Percentiles rank a stretch among this genome's conserved stretches.
phyloP scores from a whole-genome alignment of 495 filamentous ascomycete genomes.

The Annulohypoxylon stygium region DNA sequence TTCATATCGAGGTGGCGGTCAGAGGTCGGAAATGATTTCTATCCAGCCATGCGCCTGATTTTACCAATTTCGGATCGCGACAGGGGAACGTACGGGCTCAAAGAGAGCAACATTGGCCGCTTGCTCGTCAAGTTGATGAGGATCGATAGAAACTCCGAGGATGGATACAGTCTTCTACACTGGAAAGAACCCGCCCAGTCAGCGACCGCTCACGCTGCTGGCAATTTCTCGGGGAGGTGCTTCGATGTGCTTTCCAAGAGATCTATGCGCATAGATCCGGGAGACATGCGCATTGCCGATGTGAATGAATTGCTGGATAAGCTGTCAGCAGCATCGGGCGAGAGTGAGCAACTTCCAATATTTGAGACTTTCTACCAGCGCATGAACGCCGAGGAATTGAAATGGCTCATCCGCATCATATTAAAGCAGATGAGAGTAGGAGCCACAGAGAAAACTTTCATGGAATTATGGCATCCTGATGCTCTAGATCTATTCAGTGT shows the following conservation, averaged over 20 bases:
- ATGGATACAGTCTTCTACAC: slow-evolving; percentile 85
- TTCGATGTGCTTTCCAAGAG: slow-evolving; percentile 88
- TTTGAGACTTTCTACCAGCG: slow-evolving; percentile 84
- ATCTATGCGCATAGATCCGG: slow-evolving; percentile 78
- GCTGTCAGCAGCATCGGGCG: slow-evolving; percentile 79
- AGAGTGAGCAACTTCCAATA: slow-evolving; percentile 84
- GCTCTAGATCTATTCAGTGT: slow-evolving; percentile 91
- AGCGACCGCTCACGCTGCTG: slow-evolving; percentile 73
- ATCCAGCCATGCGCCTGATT: slow-evolving; percentile 92
- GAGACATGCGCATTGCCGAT: slow-evolving; percentile 84
- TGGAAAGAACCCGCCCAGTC: slow-evolving; percentile 90
- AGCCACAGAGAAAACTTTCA: slow-evolving; percentile 91
- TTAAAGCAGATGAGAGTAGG: slow-evolving; percentile 98
- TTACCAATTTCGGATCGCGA: slow-evolving; percentile 95
- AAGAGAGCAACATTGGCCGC: slow-evolving; percentile 91
- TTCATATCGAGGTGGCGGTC: slow-evolving; percentile 91
- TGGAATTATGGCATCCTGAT: slow-evolving; percentile 94
- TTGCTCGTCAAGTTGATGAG: slow-evolving; percentile 91
- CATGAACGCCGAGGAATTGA: slow-evolving; percentile 94
- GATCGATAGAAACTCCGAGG: slow-evolving; percentile 91
- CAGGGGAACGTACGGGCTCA: slow-evolving; percentile 92
- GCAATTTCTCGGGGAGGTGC: slow-evolving; percentile 92
- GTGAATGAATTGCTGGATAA: slow-evolving; percentile 90
- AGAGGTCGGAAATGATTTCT: slow-evolving; percentile 91
- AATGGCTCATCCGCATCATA: slow-evolving; percentile 95